phyloP scores from a whole-genome alignment of 495 filamentous ascomycete genomes.

The Podospora anserina region DNA sequence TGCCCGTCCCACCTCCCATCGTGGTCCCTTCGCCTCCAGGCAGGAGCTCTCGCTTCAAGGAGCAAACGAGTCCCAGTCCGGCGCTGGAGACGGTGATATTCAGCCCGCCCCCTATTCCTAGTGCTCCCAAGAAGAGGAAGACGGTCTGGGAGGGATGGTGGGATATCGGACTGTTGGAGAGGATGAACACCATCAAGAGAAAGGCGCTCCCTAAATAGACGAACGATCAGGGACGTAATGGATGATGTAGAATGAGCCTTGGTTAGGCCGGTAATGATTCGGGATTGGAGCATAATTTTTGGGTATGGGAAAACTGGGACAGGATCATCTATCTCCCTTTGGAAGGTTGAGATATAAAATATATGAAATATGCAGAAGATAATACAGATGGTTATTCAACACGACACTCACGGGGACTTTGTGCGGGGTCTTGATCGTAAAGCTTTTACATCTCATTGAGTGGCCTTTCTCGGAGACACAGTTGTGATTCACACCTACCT shows the following conservation, averaged over 20 bases:
- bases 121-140: constrained; percentile 25
- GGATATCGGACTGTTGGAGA: constrained; percentile 45
- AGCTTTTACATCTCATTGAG: too few relatives aligned
- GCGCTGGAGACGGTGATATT: not conserved
- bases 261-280: constrained; percentile 4
- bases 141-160: constrained; percentile 48
- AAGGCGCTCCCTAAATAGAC: constrained; percentile 16
- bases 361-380: not conserved
- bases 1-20: constrained; percentile 24
- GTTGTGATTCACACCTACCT: too few relatives aligned
- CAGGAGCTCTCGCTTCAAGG: constrained; percentile 5
- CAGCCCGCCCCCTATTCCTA: not conserved
- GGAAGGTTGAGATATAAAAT: not conserved
- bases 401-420: too few relatives aligned
- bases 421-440: too few relatives aligned
- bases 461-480: too few relatives aligned
- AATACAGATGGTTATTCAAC: too few relatives aligned
- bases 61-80: constrained; percentile 3
- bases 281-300: not conserved
- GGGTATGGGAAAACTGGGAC: not conserved
- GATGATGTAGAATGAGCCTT: not conserved
- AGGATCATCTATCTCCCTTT: not conserved
- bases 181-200: constrained; percentile 32
- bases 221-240: not conserved
- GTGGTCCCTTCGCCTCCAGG: constrained; percentile 8